Conservation (phyloP, 805 yeast genomes). For the Candida vaughaniae region DNA sequence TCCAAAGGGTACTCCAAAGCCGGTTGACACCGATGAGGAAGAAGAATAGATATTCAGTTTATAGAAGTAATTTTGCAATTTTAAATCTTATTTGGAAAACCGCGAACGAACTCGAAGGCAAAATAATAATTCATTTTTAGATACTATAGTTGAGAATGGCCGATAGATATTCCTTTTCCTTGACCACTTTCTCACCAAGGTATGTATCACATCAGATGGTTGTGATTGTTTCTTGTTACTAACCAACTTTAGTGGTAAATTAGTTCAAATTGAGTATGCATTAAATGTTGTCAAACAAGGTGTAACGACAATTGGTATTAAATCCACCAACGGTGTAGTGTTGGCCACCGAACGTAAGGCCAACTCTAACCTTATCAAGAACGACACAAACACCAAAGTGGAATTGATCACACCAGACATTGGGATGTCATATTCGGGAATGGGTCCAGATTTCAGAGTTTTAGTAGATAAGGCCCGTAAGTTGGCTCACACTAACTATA, state of each 20-base stretch:
- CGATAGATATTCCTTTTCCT: conserved; percentile 95
- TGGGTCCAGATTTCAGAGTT: conserved; percentile 98
- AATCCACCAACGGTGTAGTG: conserved; percentile 92
- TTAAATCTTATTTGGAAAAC: no score
- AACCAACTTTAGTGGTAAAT: conserved; percentile 69
- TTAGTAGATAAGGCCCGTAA: conserved; percentile 91
- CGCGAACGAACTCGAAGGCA: conserved; percentile 14
- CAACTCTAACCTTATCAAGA: conserved; percentile 70
- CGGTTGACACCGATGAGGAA: conserved; percentile 91
- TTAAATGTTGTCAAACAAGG: conserved; percentile 97
- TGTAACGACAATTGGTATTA: conserved; percentile 91
- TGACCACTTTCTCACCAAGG: conserved; percentile 97
- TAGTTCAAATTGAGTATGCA: conserved; percentile 97
- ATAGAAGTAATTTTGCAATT: no score
- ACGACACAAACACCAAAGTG: conserved; percentile 75
- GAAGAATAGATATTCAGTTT: conserved; percentile 40
- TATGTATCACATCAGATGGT: conserved; percentile 33
- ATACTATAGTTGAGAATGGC: conserved; percentile 58
- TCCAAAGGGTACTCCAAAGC: conserved; percentile 98
- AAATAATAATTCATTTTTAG: conserved; percentile 3
- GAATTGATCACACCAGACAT: conserved; percentile 88
- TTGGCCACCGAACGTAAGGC: conserved; percentile 95
- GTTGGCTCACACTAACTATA: conserved; percentile 88
- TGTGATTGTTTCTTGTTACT: neutral
- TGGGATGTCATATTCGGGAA: conserved; percentile 95